Evolutionary conservation across 768 basidiomycete species (phyloP), one percentile per base, ranked within the genome.

Genomic region (Termitomyces bulborhizus): DNA sequence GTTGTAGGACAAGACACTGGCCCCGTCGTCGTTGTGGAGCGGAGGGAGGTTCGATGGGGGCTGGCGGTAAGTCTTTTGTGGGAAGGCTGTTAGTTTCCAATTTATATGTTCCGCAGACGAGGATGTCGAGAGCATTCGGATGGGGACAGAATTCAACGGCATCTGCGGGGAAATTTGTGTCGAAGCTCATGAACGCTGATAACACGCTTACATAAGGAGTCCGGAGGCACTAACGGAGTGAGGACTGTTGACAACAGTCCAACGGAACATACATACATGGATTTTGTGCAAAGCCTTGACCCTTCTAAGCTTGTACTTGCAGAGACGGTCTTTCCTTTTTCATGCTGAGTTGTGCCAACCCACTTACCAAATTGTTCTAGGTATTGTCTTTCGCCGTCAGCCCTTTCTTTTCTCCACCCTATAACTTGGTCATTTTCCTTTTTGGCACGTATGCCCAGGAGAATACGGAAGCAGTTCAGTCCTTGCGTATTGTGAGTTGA

Each of bases 101-200:
- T 61, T 91, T 85, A 72, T 99, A 99, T 0, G 96, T 98, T 21
- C 96, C 96, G 62, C 92, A 93, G 1, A 86, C 88, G 56, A 98
- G 79, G 27, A 97, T 70, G 60, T 86, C 72, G 3, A 75, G 71
- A 47, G 75, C 76, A 26, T 73, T 72, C 12, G 76, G 75, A 54
- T 80, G 80, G 4, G 94, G 95, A 61, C 91, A 94, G 67, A 94
- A 98, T 63, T 98, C 97, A 53, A 93, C 78, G 11, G 88, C 84
- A 69, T 97, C 94, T 21, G 93, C 94, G 9, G 93, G 93, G 63
- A 82, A 86, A n/a, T 73, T 69, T 1, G 93, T 96, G 68, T 92
- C 83, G 50, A 73, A 67, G 43, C 27, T 47, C 57, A 56, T 53
- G 36, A 4, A 34, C 32, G 16, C 21, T 41, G 37, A 6, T 16